A percentile compares a stretch with the other conserved stretches of the same genome.
Conservation (phyloP, 768 basidiomycete species). For the Fistulinella prunicolor region DNA sequence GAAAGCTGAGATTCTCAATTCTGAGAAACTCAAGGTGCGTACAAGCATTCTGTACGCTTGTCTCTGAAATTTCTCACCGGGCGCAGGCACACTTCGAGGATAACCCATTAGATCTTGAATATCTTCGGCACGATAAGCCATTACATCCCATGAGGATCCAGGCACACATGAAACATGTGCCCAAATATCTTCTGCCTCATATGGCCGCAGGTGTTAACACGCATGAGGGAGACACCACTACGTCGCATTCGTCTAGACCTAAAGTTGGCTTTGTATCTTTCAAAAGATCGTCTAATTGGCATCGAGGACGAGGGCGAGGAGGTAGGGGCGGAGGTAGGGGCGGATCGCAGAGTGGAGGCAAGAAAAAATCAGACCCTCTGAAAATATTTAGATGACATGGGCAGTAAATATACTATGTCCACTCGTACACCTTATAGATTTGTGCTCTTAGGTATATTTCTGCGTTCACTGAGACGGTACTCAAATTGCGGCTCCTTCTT, state of each 20-base stretch:
- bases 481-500: conserved; percentile 45
- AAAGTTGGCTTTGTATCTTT: conserved; percentile 69
- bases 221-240: conserved; percentile 24
- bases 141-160: conserved; percentile 88
- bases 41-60: not conserved
- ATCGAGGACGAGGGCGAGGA: conserved; percentile 54
- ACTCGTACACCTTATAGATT: not conserved
- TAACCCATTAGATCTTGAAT: conserved; percentile 91
- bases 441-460: not conserved
- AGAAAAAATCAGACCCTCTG: conserved; percentile 78
- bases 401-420: not conserved
- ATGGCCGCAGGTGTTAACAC: conserved; percentile 48
- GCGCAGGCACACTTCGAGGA: conserved; percentile 94
- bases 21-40: conserved; percentile 91
- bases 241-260: conserved; percentile 14
- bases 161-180: conserved; percentile 94
- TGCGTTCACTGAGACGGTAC: not conserved
- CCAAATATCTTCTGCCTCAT: conserved; percentile 85
- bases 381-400: conserved; percentile 58
- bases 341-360: conserved; percentile 43
- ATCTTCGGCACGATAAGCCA: conserved; percentile 90
- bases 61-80: not conserved
- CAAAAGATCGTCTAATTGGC: conserved; percentile 48
- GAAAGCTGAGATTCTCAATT: conserved; percentile 90
- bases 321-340: conserved; percentile 34